These are phyloP conservation scores for Pouteria campechiana DNA, from an alignment of 179 eudicot genomes.

Conservation along the genomic window DNA sequence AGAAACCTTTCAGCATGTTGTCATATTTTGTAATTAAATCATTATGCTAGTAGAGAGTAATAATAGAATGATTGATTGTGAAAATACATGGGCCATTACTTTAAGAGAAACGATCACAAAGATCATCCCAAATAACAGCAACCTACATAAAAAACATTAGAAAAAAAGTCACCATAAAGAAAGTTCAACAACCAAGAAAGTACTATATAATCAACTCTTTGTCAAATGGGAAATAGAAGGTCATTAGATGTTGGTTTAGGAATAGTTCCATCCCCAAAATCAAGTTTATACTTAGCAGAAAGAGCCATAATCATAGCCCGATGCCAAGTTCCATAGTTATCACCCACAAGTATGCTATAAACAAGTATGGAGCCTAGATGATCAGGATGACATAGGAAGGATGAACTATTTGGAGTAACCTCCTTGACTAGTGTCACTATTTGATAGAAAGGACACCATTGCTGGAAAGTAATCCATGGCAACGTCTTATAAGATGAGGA, in stretches of 20 bases:
- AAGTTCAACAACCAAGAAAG: background rate
- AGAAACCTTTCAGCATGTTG: too few species aligned
- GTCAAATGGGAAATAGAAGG: too few species aligned
- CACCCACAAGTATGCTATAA: background rate
- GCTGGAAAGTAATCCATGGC: too few species aligned
- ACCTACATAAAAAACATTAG: background rate
- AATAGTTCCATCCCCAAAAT: too few species aligned
- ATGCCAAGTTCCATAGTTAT: background rate
- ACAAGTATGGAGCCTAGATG: background rate
- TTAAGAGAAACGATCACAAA: background rate
- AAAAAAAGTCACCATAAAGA: background rate
- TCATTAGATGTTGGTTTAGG: too few species aligned
- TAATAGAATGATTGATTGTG: background rate
- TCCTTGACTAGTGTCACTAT: background rate
- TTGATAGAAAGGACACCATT: too few species aligned
- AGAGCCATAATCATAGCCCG: background rate
- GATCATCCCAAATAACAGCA: background rate
- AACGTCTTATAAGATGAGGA: too few species aligned
- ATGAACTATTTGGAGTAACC: background rate
- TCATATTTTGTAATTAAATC: too few species aligned
- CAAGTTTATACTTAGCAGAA: too few species aligned
- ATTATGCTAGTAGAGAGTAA: too few species aligned
- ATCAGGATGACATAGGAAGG: background rate
- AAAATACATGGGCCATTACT: background rate
- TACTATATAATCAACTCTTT: background rate